Base-by-base conservation (phyloP, 2,329 filamentous ascomycete species). In the Alternaria triticina region DNA sequence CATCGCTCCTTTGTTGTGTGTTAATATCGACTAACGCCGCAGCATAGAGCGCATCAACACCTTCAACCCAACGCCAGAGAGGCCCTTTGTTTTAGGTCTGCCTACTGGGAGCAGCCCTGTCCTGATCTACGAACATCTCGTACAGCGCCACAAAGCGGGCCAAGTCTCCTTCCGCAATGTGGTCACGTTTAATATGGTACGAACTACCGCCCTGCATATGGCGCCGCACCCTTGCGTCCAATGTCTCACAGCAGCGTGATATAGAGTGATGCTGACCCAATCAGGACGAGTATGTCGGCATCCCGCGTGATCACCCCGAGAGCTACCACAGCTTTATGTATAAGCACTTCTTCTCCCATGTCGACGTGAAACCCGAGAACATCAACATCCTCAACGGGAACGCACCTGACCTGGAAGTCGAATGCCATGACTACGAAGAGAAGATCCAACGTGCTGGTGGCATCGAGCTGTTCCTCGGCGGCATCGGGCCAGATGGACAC, bases 251-350 rank as follows among this genome's bases (percentile, higher is more conserved):
- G 52, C 67, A 62, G 62, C 65, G 63, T 64, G 49, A 54, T 57
- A 57, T 54, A 58, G 46, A 52, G 51, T 55, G 55, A 57, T 51
- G 60, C 76, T 78, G 67, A 79, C 66, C 50, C 36, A 28, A 56
- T 36, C 69, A 91, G 89, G 93, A 96, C 81, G 93, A 96, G 82
- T 96, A 96, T 75, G 91, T 96, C 69, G 91, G 91, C 61, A 87
- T 96, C 66, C 90, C 92, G 33, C 89, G 91, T 74, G 91, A 94
- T 72, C 92, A 96, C 78, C 89, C 92, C 12, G 90, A 96, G 79
- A 93, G 90, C 74, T 96, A 96, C 82, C 93, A 96, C 83, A 92
- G 90, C 69, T 96, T 96, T 84, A 96, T 96, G 93, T 96, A 94
- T 87, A 92, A 91, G 81, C 87, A 96, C 82, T 93, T 96, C 85